phyloP scores from a whole-genome alignment of 2,329 filamentous ascomycete genomes.

The Cladorrhinum sp. region DNA sequence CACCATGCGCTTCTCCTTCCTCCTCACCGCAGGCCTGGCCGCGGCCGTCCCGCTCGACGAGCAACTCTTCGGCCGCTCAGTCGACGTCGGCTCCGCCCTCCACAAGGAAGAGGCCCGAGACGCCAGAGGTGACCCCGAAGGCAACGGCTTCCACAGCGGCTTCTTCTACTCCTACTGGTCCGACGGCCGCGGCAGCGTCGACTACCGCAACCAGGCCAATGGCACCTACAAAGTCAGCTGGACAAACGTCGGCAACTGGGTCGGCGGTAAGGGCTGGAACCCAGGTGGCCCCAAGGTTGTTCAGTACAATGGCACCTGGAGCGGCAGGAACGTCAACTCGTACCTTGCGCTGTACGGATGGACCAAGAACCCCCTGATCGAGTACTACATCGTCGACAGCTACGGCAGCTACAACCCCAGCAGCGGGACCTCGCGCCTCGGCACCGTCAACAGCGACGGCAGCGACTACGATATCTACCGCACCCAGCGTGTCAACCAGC shows the following conservation, averaged over 20 bases:
- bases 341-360: slow-evolving; percentile 48
- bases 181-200: slow-evolving; percentile 37
- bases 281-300: slow-evolving; percentile 38
- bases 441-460: slow-evolving; percentile 49
- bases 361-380: slow-evolving; percentile 49
- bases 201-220: slow-evolving; percentile 39
- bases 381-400: slow-evolving; percentile 36
- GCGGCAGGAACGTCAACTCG: slow-evolving; percentile 29
- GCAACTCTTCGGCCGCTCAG: slow-evolving; percentile 17
- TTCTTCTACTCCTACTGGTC: slow-evolving; percentile 48
- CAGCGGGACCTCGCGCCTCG: slow-evolving; percentile 44
- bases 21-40: slow-evolving; percentile 23
- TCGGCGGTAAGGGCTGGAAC: slow-evolving; percentile 58
- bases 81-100: slow-evolving; percentile 18
- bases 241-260: slow-evolving; percentile 49
- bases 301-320: slow-evolving; percentile 31
- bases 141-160: slow-evolving; percentile 35
- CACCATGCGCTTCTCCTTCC: slow-evolving; percentile 9
- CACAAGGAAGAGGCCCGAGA: background rate
- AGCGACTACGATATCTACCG: slow-evolving; percentile 51
- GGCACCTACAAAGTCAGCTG: slow-evolving; percentile 42
- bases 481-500: slow-evolving; percentile 44
- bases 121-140: slow-evolving; percentile 9
- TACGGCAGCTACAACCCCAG: slow-evolving; percentile 45
- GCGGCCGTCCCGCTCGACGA: slow-evolving; percentile 19